Base-by-base conservation (phyloP, 768 basidiomycete genomes). In the Chalciporus sphaerocephalus region DNA sequence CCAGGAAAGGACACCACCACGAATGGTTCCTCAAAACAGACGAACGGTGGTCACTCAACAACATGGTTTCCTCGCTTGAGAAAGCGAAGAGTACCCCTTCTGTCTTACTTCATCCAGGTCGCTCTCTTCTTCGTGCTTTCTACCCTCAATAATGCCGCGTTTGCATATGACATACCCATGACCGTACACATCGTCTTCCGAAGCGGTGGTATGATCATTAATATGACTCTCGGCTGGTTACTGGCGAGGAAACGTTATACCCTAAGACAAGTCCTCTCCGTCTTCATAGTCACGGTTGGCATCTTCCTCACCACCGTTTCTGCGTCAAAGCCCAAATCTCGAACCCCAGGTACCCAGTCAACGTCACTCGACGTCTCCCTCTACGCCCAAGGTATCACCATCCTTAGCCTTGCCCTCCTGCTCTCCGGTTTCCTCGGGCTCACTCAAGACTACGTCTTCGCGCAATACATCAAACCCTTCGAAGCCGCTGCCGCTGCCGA, bases 181-280 rank as follows among this genome's bases (percentile, higher is more conserved):
- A 69, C 88, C 0, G 85, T 97, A 1, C 93, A 97, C 66, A 95
- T 97, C 62, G 87, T 97, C 49, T 95, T 95, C 60, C 77, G 93
- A 33, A 91, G 88, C 54, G 92, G 88, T 0, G 93, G 92, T 0
- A 70, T 95, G 44, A 78, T 91, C 24, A 73, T 93, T 22, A 92
- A 84, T 55, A 85, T 97, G 81, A 22, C 86, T 12, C 74, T 93
- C 40, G 92, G 91, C 1, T 85, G 80, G 74, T 44, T 85, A 2
- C 49, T 91, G 15, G 75, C 69, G 2, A 74, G 78, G 2, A 87
- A 84, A 63, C 75, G 74, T 80, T 92, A 92, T 59, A 77, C 74
- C 13, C 23, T 50, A 6, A 59, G 60, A 1, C 92, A 97, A 65
- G 67, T 92, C 15, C 46, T 75, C 9, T 85, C 93, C 6, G 89